Evolutionary conservation across 768 basidiomycete species (phyloP), one percentile per base, ranked within the genome.

Genomic region (Mycena vitilis): DNA sequence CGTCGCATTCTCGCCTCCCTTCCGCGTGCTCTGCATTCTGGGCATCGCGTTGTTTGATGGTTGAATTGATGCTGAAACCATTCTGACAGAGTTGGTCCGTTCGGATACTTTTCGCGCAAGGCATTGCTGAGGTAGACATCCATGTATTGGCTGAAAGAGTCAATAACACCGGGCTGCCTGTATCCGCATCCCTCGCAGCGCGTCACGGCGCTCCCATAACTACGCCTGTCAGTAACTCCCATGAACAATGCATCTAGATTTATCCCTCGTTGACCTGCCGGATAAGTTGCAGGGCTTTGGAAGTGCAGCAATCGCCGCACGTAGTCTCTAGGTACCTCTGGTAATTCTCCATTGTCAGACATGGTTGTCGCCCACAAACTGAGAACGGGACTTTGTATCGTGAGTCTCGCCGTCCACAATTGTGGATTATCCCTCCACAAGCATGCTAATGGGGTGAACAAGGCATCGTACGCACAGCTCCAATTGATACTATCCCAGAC

Each of bases 401-500:
- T 12, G 9, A 62, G 25, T 30, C 16, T 25, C 12, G 12, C 9
- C 20, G 54, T 30, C 54, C 54, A 56, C 15, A 47, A 5, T 47
- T 45, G 10, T 2, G 51, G 23, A 22, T 62, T 42, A 2, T 62
- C 60, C 0, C 9, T 18, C 60, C 49, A 62, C 40, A 53, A 25
- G 11, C 38, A 42, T 0, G 12, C 25, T 9, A 64, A 22, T 0
- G 54, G 23, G 0, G 63, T 57, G 38, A 64, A 64, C 0, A 64
- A 13, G 0, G 54, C 34, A 18, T 64, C 63, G 12, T 56, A 64
- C 0, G 34, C 45, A 15, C 63, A 64, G 13, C 63, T 64, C 8
- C 45, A 49, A 20, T 64, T 56, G 0, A 2, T 18, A 25, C 45
- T 49, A 18, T 64, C 63, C 63, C 63, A 64, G 5, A 64, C 56